Base-by-base conservation (phyloP, 345 rosid species). In the Aegle marmelos region DNA sequence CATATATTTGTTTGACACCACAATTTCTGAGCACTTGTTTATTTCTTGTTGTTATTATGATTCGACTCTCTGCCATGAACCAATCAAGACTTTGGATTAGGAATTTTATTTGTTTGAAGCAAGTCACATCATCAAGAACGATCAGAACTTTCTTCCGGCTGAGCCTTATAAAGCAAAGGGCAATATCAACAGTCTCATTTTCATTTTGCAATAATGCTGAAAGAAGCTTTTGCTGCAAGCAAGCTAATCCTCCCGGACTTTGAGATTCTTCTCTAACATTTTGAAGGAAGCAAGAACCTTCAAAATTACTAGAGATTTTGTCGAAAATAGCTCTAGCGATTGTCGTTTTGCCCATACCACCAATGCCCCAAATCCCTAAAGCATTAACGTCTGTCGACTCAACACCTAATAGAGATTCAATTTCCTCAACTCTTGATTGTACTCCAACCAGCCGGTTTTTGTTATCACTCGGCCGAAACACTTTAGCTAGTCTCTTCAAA, bases 91-190 rank as follows among this genome's bases (percentile, higher is more conserved):
- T 48, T 33, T 61, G 80, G 30, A 28, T 6, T 25, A 81, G 56
- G 16, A 37, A 59, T 39, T 81, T 80, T 37, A 56, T 9, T 70
- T 86, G 86, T 10, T 28, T 54, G 11, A 59, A 66, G 54, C 68
- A 70, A 74, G 75, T 56, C 54, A 86, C 87, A 56, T 86, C 33
- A 9, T 86, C 87, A 0, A 86, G 53, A 61, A 86, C 11, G 4
- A 86, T 24, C 0, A 86, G 73, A 41, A 77, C 74, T 63, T 17
- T 86, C 54, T 74, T 76, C 36, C 31, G 17, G 34, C 71, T 41
- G 56, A 81, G 78, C 72, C 77, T 37, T 39, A 16, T 77, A 58
- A 21, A 65, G 45, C 60, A 58, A 54, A 79, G 73, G 37, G 62
- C 73, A 1, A 79, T 31, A 61, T 67, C 60, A 2, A 41, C 57